phyloP scores from a whole-genome alignment of 495 filamentous ascomycete genomes.

The Thermothielavioides terrestris region DNA sequence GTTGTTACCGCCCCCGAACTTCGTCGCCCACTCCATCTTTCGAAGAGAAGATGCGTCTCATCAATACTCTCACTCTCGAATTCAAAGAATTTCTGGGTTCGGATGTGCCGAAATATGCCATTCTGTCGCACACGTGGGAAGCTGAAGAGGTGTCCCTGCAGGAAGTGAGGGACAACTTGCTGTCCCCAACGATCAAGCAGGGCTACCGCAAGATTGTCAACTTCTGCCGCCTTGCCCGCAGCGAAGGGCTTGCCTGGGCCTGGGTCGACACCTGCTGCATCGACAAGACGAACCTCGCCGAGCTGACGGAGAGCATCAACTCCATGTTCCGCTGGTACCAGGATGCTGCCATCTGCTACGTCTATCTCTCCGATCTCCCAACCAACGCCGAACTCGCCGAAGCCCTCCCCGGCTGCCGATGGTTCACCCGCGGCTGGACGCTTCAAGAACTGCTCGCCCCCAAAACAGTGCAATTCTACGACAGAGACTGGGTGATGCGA shows the following conservation, averaged over 20 bases:
- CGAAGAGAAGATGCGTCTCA: no score
- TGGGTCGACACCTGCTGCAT: neutral
- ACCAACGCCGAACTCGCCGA: neutral
- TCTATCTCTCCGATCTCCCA: neutral
- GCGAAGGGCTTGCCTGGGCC: neutral
- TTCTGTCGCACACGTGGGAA: neutral
- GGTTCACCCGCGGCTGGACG: neutral
- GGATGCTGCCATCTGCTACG: neutral
- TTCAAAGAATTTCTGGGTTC: no score
- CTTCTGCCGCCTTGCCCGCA: neutral
- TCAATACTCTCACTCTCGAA: no score
- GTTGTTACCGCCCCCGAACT: no score
- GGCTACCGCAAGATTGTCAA: neutral
- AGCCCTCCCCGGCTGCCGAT: neutral
- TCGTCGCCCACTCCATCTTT: no score
- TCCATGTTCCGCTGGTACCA: neutral
- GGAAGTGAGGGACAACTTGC: neutral
- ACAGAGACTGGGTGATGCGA: neutral
- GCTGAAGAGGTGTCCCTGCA: neutral
- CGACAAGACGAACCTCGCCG: neutral
- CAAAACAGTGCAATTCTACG: neutral
- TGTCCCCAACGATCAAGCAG: neutral
- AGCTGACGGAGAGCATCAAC: neutral
- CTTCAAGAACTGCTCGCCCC: neutral
- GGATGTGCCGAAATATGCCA: no score